Base-by-base conservation (phyloP, 164 flowering plant genomes). In the Stephania cephalantha region DNA sequence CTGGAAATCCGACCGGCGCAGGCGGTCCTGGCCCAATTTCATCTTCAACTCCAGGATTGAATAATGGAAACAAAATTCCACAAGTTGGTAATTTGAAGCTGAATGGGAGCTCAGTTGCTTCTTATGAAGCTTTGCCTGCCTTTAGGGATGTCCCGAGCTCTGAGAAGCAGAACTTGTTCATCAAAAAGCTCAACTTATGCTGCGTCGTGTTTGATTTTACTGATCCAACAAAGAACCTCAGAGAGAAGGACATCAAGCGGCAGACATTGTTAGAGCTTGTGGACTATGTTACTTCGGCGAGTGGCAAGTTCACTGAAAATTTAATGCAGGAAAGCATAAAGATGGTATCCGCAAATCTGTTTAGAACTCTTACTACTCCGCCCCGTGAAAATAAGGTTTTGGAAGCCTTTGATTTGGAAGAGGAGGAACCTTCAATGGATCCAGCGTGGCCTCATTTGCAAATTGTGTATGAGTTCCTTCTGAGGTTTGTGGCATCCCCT, bases 371-470 rank as follows among this genome's bases (percentile, higher is more conserved):
- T 42, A 82, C 86, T 70, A 79, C 92, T 77, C 85, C 85, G 50
- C 87, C 91, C 44, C 88, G 86, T 45, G 89, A 91, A 74, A 87
- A 82, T 75, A 88, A 89, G 78, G 80, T 79, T 52, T 69, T 83
- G 50, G 89, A 87, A 68, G 84, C 85, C 12, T 79, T 85, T 83
- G 93, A 91, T 76, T 61, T 88, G 82, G 98, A 93, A 79, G 98
- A 93, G 74, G 98, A 90, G 73, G 97, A 93, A 76, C 95, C 91
- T 61, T 73, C 75, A 30, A 88, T 93, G 90, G 98, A 93, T 72
- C 92, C 95, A 48, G 88, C 97, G 11, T 93, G 98, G 98, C 83
- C 94, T 15, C 98, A 93, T 80, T 84, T 93, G 85, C 97, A 93
- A 78, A 78, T 90, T 73, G 94, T 91, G 46, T 91, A 91, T 69